Percentiles rank a stretch among this genome's conserved stretches.
Conservation (phyloP, 2,329 filamentous ascomycete genomes). For the Colletotrichum tropicicola region DNA sequence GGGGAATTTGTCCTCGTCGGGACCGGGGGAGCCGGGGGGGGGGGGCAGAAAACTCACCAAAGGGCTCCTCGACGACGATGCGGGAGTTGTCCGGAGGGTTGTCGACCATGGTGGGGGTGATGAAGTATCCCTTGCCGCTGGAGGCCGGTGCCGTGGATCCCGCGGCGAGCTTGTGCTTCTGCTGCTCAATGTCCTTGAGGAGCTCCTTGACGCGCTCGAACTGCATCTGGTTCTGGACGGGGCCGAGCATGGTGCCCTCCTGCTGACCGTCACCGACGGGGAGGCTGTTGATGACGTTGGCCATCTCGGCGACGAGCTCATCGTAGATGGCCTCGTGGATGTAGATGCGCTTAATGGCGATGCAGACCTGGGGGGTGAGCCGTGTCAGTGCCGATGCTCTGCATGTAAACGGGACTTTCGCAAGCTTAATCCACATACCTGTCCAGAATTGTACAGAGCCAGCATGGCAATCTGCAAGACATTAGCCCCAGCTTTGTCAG, state of each 20-base stretch:
- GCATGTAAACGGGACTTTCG: too few species aligned
- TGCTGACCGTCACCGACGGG: slow-evolving; percentile 24
- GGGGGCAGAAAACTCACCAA: slow-evolving; percentile 31
- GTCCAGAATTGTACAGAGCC: slow-evolving; percentile 65
- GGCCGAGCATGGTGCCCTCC: slow-evolving; percentile 51
- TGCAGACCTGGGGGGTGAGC: slow-evolving; percentile 57
- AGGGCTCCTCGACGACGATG: slow-evolving; percentile 64
- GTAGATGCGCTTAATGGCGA: slow-evolving; percentile 62
- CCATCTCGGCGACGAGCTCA: slow-evolving; percentile 30
- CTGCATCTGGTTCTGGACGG: slow-evolving; percentile 72
- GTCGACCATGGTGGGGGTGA: slow-evolving; percentile 67
- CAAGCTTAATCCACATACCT: too few species aligned
- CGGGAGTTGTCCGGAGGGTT: slow-evolving; percentile 65
- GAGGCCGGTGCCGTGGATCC: slow-evolving; percentile 43
- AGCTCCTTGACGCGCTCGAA: slow-evolving; percentile 51
- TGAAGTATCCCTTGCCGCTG: slow-evolving; percentile 58
- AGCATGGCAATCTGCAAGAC: slow-evolving; percentile 50
- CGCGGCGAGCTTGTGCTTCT: slow-evolving; percentile 29
- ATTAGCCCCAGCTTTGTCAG: neutral
- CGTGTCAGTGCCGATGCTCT: neutral
- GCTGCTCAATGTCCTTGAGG: slow-evolving; percentile 26
- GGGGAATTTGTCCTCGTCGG: neutral
- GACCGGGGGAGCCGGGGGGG: neutral
- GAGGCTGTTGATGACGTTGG: slow-evolving; percentile 24
- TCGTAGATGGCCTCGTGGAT: slow-evolving; percentile 62